Percentiles rank a stretch among this genome's conserved stretches.
These are phyloP conservation scores for Penicillium sp. DNA, from an alignment of 2,329 filamentous ascomycete genomes.

Conservation along the genomic window DNA sequence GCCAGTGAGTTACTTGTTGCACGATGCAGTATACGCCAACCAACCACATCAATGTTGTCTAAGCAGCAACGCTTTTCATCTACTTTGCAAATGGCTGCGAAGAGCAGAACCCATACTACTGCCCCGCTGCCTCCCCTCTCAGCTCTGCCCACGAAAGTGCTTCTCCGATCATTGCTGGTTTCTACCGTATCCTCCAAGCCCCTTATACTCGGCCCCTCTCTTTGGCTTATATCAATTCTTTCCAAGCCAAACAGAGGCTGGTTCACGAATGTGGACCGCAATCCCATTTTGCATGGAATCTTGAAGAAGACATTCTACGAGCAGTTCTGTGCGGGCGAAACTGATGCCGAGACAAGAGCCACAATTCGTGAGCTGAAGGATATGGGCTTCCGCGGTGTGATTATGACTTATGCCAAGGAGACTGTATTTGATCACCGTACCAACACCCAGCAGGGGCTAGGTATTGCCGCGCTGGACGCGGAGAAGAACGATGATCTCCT, in stretches of 20 bases:
- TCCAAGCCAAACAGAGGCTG: slow-evolving; percentile 53
- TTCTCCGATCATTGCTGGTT: slow-evolving; percentile 46
- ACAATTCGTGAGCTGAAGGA: slow-evolving; percentile 67
- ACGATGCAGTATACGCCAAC: slow-evolving; percentile 1
- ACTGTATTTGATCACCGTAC: slow-evolving; percentile 60
- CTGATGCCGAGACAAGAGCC: slow-evolving; percentile 62
- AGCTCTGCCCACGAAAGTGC: slow-evolving; percentile 33
- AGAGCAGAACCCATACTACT: slow-evolving; percentile 2
- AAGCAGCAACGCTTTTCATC: slow-evolving; percentile 10
- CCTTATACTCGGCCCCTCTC: slow-evolving; percentile 66
- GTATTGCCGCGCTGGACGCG: slow-evolving; percentile 15
- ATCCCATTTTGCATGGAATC: slow-evolving; percentile 67
- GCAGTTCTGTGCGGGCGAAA: slow-evolving; percentile 88
- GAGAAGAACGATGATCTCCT: slow-evolving; percentile 7
- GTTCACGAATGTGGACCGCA: slow-evolving; percentile 71
- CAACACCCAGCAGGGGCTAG: slow-evolving; percentile 21
- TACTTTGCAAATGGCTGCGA: slow-evolving; percentile 16
- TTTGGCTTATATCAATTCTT: slow-evolving; percentile 67
- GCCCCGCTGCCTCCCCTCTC: slow-evolving; percentile 22
- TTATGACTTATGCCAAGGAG: slow-evolving; percentile 80
- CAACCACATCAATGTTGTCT: background rate
- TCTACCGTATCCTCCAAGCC: slow-evolving; percentile 51
- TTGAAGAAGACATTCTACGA: slow-evolving; percentile 71
- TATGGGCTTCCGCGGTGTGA: slow-evolving; percentile 79
- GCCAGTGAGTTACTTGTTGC: slow-evolving; percentile 9